Evolutionary conservation across 768 basidiomycete species (phyloP), one percentile per base, ranked within the genome.

Genomic region (Lentinula raphanica): DNA sequence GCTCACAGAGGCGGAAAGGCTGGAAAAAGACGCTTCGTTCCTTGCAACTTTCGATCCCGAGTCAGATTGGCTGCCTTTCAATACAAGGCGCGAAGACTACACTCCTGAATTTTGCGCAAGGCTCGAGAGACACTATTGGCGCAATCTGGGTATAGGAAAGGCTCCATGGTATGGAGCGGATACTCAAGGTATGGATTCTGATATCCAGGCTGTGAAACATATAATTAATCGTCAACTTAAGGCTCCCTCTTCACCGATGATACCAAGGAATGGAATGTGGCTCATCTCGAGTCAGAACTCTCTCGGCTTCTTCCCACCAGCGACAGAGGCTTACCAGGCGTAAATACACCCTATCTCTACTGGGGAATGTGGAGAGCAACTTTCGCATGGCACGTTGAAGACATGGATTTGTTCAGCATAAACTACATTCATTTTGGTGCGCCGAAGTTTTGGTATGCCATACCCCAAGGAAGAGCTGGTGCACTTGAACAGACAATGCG

Each of bases 311-410:
- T 93, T 0, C 90, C 90, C 0, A 67, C 82, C 12, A 78, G 85
- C 6, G 74, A 78, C 38, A 82, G 87, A 54, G 83, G 87, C 39
- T 76, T 99, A 27, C 95, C 96, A 0, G 97, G 97, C 8, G 97
- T 99, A 49, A 98, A 98, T 67, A 88, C 94, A 2, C 96, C 96
- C 0, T 98, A 98, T 69, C 82, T 98, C 2, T 98, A 98, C 72
- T 98, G 95, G 69, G 97, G 97, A 62, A 98, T 98, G 95, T 99
- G 97, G 97, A 80, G 94, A 51, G 96, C 96, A 23, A 94, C 94
- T 0, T 98, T 98, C 72, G 92, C 94, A 0, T 99, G 97, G 96
- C 97, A 99, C 65, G 97, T 99, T 49, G 97, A 99, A 71, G 97
- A 99, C 71, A 97, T 98, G 92, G 97, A 99, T 67, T 79, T 99